phyloP scores from a whole-genome alignment of 2,329 filamentous ascomycete genomes.

The Aspergillus clavatus region DNA sequence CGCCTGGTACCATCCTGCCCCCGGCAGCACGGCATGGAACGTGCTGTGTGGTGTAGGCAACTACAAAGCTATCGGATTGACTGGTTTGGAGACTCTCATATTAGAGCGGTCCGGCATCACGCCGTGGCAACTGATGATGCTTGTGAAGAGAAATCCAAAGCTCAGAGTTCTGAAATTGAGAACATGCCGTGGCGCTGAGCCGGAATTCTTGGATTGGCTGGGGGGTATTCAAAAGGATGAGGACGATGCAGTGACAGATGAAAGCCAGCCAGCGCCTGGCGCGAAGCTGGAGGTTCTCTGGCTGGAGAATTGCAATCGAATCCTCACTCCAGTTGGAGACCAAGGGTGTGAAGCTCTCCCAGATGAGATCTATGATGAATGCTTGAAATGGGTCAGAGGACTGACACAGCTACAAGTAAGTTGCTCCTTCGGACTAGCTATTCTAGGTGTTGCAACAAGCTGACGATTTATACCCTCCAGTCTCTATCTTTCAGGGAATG shows the following conservation, averaged over 20 bases:
- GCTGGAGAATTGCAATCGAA: slow-evolving; percentile 25
- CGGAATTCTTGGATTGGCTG: slow-evolving; percentile 33
- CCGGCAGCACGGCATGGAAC: slow-evolving; percentile 29
- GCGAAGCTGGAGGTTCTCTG: slow-evolving; percentile 21
- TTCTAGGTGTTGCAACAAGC: not conserved
- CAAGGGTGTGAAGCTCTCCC: slow-evolving; percentile 1
- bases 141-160: slow-evolving; percentile 27
- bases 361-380: slow-evolving; percentile 14
- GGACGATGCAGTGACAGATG: slow-evolving; percentile 4
- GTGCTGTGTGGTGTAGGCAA: slow-evolving; percentile 27
- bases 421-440: not conserved
- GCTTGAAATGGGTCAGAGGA: slow-evolving; percentile 25
- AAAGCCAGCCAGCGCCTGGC: slow-evolving; percentile 15
- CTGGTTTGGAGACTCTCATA: slow-evolving; percentile 24
- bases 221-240: slow-evolving; percentile 19
- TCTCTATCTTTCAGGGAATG: slow-evolving; percentile 28
- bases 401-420: slow-evolving; percentile 21
- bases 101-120: slow-evolving; percentile 34
- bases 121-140: slow-evolving; percentile 29
- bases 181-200: slow-evolving; percentile 30
- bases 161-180: slow-evolving; percentile 27
- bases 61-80: slow-evolving; percentile 17
- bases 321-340: slow-evolving; percentile 13
- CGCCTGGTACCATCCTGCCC: slow-evolving; percentile 27
- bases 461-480: slow-evolving; percentile 8